These are phyloP conservation scores for Mytilinidion resinicola DNA, from an alignment of 495 filamentous ascomycete species.

Conservation along the genomic window DNA sequence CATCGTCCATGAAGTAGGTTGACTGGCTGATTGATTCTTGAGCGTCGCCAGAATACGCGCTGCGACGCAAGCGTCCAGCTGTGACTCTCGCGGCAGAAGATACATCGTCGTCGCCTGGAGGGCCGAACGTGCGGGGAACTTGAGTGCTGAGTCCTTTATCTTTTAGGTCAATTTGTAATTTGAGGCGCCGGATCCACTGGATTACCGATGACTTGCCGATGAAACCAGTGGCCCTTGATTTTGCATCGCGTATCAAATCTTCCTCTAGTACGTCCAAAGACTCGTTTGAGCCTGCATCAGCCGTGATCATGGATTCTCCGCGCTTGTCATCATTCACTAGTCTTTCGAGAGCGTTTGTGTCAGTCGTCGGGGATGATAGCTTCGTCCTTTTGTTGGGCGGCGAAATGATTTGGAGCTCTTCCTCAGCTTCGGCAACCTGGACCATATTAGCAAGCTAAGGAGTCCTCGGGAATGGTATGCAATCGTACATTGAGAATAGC, in stretches of 20 bases:
- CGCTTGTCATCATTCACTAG: conserved; percentile 32
- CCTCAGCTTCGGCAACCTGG: not conserved
- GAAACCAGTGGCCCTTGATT: conserved; percentile 46
- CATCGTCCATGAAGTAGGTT: conserved; percentile 52
- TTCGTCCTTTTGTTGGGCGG: not conserved
- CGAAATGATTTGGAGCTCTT: not conserved
- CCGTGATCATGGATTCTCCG: conserved; percentile 40
- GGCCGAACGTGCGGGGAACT: conserved; percentile 12
- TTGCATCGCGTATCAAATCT: conserved; percentile 50
- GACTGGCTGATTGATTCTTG: conserved; percentile 7
- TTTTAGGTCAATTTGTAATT: conserved; percentile 11
- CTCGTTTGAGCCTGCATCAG: conserved; percentile 55
- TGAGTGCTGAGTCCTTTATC: not conserved
- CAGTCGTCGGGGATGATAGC: not conserved
- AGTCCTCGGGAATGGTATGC: not conserved
- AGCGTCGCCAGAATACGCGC: conserved; percentile 3
- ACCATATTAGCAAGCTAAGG: not conserved
- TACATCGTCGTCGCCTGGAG: conserved; percentile 8
- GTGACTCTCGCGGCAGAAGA: conserved; percentile 20
- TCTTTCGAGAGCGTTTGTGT: not conserved
- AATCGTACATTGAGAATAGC: not conserved
- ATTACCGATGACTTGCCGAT: conserved; percentile 57
- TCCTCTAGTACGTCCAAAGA: conserved; percentile 57
- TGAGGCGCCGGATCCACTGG: conserved; percentile 50
- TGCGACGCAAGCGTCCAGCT: conserved; percentile 22